These are phyloP conservation scores for Ophiobolus disseminans DNA, from an alignment of 2,329 filamentous ascomycete species.

Conservation along the genomic window DNA sequence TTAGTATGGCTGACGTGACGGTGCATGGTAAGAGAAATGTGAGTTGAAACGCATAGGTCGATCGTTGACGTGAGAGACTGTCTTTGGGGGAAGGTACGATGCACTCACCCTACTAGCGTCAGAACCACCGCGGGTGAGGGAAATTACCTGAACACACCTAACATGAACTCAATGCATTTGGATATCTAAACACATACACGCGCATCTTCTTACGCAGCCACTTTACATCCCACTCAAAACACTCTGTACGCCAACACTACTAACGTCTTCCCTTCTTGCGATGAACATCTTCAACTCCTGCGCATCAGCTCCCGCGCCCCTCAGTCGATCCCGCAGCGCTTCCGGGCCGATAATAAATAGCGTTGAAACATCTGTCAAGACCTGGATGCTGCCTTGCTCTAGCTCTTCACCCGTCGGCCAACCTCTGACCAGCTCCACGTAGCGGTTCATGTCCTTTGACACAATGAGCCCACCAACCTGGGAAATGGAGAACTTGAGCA, in stretches of 20 bases:
- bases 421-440: constrained; percentile 81
- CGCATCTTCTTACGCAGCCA: background rate
- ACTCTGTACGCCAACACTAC: constrained; percentile 80
- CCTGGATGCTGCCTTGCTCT: constrained; percentile 68
- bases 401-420: constrained; percentile 73
- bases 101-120: too few species aligned
- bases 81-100: too few species aligned
- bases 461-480: constrained; percentile 94
- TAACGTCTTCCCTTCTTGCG: constrained; percentile 81
- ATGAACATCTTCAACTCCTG: constrained; percentile 81
- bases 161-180: background rate
- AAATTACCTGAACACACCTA: background rate
- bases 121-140: too few species aligned
- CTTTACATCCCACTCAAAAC: constrained; percentile 66
- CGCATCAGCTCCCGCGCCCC: constrained; percentile 54
- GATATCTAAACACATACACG: background rate
- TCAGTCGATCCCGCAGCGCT: constrained; percentile 59
- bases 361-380: constrained; percentile 91
- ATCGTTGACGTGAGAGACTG: too few species aligned
- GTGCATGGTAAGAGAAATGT: too few species aligned
- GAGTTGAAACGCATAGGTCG: too few species aligned
- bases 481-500: constrained; percentile 92
- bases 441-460: constrained; percentile 93
- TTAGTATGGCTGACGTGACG: too few species aligned
- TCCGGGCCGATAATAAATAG: constrained; percentile 86